Conservation (phyloP, 2,329 filamentous ascomycete species). For the Amesomyces nigricolor region DNA sequence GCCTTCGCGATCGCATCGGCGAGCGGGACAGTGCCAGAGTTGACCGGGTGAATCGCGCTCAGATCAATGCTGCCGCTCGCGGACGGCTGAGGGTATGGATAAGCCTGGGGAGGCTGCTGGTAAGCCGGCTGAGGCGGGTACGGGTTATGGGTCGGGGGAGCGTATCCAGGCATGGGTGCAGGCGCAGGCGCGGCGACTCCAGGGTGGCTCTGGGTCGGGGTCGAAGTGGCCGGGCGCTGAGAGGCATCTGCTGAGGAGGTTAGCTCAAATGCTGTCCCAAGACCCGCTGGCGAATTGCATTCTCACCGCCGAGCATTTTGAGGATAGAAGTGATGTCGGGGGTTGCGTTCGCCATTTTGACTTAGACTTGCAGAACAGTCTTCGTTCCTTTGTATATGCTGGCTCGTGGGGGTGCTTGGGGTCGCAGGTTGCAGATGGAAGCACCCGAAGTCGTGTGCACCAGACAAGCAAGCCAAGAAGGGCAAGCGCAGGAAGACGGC, state of each 20-base stretch:
- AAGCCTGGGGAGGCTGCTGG: conserved; percentile 18
- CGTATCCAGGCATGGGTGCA: conserved; percentile 12
- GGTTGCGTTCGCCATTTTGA: conserved; percentile 23
- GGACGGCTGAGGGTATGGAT: conserved; percentile 55
- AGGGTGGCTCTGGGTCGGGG: conserved; percentile 22
- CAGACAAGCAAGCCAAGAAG: no score
- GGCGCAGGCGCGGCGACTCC: conserved; percentile 17
- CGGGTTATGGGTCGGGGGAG: conserved; percentile 22
- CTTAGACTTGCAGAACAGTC: not conserved
- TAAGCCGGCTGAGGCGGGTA: conserved; percentile 22
- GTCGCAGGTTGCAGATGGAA: not conserved
- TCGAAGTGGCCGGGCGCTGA: conserved; percentile 25
- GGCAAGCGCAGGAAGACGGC: not conserved
- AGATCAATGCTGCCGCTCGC: conserved; percentile 73
- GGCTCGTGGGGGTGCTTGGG: not conserved
- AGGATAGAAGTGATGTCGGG: conserved; percentile 26
- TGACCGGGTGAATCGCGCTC: conserved; percentile 71
- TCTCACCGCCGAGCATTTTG: conserved; percentile 21
- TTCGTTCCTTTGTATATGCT: not conserved
- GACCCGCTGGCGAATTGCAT: not conserved
- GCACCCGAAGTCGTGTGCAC: not conserved
- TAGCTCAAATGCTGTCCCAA: not conserved
- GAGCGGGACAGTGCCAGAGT: conserved; percentile 75
- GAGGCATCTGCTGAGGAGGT: conserved; percentile 16
- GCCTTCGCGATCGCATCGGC: conserved; percentile 81